These are phyloP conservation scores for Trametes sp. DNA, from an alignment of 1,284 basidiomycete genomes.

Conservation along the genomic window DNA sequence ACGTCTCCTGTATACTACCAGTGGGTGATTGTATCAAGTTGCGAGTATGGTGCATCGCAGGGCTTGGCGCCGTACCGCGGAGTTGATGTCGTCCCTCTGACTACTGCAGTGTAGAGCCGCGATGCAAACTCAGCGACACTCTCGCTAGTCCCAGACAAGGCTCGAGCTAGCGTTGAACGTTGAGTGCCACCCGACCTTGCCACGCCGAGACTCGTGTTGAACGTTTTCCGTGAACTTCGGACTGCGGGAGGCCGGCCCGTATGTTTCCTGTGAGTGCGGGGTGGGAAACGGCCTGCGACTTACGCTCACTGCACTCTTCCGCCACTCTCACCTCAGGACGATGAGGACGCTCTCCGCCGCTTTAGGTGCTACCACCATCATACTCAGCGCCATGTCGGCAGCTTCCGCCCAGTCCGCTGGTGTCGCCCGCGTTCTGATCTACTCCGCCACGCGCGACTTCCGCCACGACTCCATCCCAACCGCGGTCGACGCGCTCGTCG, in stretches of 20 bases:
- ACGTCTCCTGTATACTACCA: too few species aligned
- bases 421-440: constrained; percentile 51
- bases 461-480: constrained; percentile 83
- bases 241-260: not conserved
- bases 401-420: constrained; percentile 13
- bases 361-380: not conserved
- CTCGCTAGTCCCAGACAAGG: too few species aligned
- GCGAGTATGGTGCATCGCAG: too few species aligned
- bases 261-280: not conserved
- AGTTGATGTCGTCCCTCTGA: too few species aligned
- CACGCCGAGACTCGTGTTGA: too few species aligned
- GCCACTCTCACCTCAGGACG: not conserved
- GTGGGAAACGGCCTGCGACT: not conserved
- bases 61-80: too few species aligned
- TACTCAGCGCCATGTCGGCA: constrained; percentile 1
- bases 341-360: constrained; percentile 6
- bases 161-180: too few species aligned
- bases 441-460: constrained; percentile 60
- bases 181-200: too few species aligned
- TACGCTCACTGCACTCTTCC: not conserved
- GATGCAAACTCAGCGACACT: too few species aligned
- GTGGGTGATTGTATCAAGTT: too few species aligned
- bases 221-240: not conserved
- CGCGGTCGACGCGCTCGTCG: constrained; percentile 63
- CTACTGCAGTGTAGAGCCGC: too few species aligned